Conservation (phyloP, 768 basidiomycete genomes). For the Rhizopogon roseolus region DNA sequence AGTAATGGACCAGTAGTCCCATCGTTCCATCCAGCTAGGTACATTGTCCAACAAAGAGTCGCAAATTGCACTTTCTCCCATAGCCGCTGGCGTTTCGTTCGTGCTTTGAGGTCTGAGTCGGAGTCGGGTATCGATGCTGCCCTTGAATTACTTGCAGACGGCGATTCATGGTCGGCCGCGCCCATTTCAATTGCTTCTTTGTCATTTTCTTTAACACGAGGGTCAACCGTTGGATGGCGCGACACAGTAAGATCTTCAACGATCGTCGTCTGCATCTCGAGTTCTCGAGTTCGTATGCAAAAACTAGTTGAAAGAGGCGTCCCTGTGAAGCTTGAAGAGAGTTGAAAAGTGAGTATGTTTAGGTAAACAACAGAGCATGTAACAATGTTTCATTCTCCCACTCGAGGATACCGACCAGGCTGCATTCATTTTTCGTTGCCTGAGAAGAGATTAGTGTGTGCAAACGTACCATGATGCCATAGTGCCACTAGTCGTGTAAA, state of each 20-base stretch:
- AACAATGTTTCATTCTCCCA: not conserved
- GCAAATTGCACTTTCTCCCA: slow-evolving; percentile 41
- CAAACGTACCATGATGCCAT: no score
- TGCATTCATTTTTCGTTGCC: not conserved
- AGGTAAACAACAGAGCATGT: not conserved
- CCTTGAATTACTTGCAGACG: not conserved
- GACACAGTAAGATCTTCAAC: not conserved
- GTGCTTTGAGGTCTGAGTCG: not conserved
- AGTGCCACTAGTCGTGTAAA: not conserved
- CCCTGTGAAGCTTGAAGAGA: not conserved
- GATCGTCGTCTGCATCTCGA: not conserved
- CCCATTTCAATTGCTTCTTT: not conserved
- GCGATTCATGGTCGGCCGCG: not conserved
- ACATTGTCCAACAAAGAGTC: slow-evolving; percentile 51
- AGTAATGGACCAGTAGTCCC: slow-evolving; percentile 70
- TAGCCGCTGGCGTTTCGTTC: slow-evolving; percentile 5
- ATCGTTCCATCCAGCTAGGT: slow-evolving; percentile 76
- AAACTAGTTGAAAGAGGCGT: not conserved
- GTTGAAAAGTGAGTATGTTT: not conserved
- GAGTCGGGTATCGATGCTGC: not conserved
- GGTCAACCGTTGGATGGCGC: not conserved
- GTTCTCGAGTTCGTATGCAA: not conserved
- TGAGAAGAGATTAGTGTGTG: not conserved
- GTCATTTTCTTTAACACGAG: not conserved
- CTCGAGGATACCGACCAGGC: not conserved